Evolutionary conservation across 345 rosid genomes (phyloP).

Genomic region (Eucalyptus viminalis): DNA sequence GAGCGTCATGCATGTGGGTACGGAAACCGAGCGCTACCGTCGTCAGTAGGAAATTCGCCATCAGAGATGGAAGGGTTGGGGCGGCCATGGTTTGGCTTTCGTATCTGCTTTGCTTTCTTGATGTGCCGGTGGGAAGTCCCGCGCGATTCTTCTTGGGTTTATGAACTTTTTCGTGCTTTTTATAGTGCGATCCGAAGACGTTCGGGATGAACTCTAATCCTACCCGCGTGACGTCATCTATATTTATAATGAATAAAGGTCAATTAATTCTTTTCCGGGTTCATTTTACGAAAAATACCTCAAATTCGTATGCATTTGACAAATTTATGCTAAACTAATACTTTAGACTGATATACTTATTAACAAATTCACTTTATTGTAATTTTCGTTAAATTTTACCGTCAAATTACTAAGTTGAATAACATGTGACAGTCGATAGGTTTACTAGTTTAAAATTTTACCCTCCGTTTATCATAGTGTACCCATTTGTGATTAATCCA

Average conservation of each 20-base stretch:
- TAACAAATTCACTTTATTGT: neutral
- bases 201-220: neutral
- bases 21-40: neutral
- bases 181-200: neutral
- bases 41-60: neutral
- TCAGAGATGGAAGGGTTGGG: neutral
- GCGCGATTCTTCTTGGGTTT: neutral
- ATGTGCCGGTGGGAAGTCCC: neutral
- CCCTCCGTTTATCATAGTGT: too few relatives aligned
- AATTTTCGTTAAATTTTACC: too few relatives aligned
- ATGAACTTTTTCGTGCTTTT: neutral
- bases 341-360: rapidly evolving
- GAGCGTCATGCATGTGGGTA: neutral
- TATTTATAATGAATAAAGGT: neutral
- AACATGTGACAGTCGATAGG: rapidly evolving
- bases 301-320: too few relatives aligned
- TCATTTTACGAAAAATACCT: neutral
- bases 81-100: neutral
- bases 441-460: too few relatives aligned
- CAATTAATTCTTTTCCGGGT: neutral
- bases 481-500: too few relatives aligned
- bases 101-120: neutral
- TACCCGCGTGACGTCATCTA: neutral
- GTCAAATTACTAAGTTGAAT: rapidly evolving
- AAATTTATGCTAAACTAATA: too few relatives aligned